Percentiles rank a stretch among this genome's conserved stretches.
Evolutionary conservation across 176 grass and related monocot species (phyloP).

Genomic region (Musa beccarii): DNA sequence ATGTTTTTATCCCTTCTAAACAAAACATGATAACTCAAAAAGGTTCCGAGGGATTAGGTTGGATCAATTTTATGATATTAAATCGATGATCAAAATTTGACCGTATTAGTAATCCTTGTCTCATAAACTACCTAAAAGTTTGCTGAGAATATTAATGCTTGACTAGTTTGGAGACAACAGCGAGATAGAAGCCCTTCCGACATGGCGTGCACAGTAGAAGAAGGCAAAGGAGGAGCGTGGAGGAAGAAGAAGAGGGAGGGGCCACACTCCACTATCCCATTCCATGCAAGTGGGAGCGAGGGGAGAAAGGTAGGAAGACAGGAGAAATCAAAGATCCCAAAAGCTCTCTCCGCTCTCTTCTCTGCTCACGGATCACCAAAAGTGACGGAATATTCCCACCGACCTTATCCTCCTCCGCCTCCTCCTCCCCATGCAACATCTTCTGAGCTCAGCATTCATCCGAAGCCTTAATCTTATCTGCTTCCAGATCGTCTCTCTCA

Average conservation of each 20-base stretch:
- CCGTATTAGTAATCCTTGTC: too few relatives aligned
- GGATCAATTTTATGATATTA: too few relatives aligned
- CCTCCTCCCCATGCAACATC: neutral
- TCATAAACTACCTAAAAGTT: too few relatives aligned
- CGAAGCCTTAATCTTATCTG: neutral
- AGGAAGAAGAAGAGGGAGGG: neutral
- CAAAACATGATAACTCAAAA: too few relatives aligned
- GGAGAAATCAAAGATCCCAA: neutral
- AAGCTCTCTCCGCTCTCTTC: too few relatives aligned
- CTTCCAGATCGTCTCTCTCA: neutral
- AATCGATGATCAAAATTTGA: too few relatives aligned
- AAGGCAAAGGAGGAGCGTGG: neutral
- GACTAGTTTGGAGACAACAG: too few relatives aligned
- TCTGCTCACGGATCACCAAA: neutral
- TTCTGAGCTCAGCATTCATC: neutral
- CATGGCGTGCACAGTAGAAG: too few relatives aligned
- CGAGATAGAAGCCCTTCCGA: too few relatives aligned
- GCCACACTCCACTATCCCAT: neutral
- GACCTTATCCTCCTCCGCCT: constrained; percentile 3
- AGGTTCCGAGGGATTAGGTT: too few relatives aligned
- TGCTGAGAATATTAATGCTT: too few relatives aligned
- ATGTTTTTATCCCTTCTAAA: too few relatives aligned
- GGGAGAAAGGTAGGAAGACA: neutral
- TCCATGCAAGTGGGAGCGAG: neutral
- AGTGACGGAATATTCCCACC: constrained; percentile 2